phyloP scores from a whole-genome alignment of 1,139 yeast species.

The Hansenula lynferdii region DNA sequence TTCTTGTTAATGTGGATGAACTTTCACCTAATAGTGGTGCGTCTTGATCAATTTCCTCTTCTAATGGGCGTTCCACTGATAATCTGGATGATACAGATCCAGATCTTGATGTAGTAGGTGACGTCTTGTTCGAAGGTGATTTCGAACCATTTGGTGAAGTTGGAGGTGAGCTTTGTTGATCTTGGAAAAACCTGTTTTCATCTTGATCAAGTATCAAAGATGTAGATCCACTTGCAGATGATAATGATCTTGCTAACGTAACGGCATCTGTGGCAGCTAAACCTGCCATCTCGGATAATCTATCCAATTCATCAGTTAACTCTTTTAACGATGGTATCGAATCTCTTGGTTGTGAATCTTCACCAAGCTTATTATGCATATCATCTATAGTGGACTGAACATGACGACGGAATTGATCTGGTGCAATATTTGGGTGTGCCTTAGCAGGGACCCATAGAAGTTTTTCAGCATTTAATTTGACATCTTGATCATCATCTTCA shows the following conservation, averaged over 20 bases:
- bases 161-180: background rate
- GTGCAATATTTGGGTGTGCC: constrained; percentile 89
- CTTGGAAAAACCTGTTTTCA: background rate
- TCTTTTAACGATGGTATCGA: constrained; percentile 56
- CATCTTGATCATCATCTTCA: constrained; percentile 1
- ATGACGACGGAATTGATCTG: constrained; percentile 82
- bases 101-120: background rate
- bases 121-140: no score
- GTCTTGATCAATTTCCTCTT: constrained; percentile 18
- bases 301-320: constrained; percentile 62
- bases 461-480: constrained; percentile 30
- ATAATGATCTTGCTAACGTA: constrained; percentile 66
- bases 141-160: background rate
- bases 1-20: constrained; percentile 27
- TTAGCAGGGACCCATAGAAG: constrained; percentile 93
- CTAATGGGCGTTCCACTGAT: background rate
- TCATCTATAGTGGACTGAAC: constrained; percentile 79
- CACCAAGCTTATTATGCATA: constrained; percentile 41
- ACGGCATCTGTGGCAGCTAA: constrained; percentile 71
- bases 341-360: constrained; percentile 7
- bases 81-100: background rate
- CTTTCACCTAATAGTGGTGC: constrained; percentile 19
- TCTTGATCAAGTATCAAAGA: constrained; percentile 9
- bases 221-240: constrained; percentile 54
- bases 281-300: constrained; percentile 64